phyloP scores from a whole-genome alignment of 805 yeast species.

The Nakazawaea siamensis region DNA sequence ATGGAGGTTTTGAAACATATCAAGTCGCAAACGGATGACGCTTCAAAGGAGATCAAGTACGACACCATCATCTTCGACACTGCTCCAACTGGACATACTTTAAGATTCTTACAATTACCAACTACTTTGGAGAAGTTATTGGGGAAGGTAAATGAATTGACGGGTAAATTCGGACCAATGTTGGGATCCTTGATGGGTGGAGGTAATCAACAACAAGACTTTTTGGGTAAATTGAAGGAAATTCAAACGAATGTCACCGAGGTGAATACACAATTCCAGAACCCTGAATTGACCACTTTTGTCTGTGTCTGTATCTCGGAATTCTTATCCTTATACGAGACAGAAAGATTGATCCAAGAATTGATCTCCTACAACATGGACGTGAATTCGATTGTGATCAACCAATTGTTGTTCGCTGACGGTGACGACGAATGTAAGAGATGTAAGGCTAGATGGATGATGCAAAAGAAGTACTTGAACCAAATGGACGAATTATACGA shows the following conservation, averaged over 20 bases:
- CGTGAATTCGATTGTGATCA: constrained; percentile 91
- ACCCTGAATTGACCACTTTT: constrained; percentile 92
- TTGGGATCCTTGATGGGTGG: constrained; percentile 64
- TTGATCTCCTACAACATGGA: constrained; percentile 92
- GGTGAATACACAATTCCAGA: constrained; percentile 90
- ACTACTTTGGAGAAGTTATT: constrained; percentile 82
- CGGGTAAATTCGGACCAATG: constrained; percentile 87
- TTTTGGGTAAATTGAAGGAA: constrained; percentile 71
- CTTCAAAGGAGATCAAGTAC: constrained; percentile 33
- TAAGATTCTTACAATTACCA: constrained; percentile 91
- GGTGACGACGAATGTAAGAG: constrained; percentile 74
- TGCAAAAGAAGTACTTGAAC: constrained; percentile 91
- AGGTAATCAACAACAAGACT: constrained; percentile 49
- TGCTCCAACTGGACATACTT: constrained; percentile 99
- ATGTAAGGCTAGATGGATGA: constrained; percentile 87
- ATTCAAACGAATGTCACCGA: constrained; percentile 75
- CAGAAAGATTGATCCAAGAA: constrained; percentile 97
- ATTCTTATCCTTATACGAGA: constrained; percentile 90
- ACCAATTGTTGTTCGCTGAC: constrained; percentile 86
- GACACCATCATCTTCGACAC: constrained; percentile 95
- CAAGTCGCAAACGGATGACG: constrained; percentile 50
- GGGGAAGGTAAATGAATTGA: constrained; percentile 78
- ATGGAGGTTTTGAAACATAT: constrained; percentile 98
- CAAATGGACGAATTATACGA: constrained; percentile 96
- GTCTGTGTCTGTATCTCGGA: constrained; percentile 97